phyloP scores from a whole-genome alignment of 2,329 filamentous ascomycete species.

The Colletotrichum australisinense region DNA sequence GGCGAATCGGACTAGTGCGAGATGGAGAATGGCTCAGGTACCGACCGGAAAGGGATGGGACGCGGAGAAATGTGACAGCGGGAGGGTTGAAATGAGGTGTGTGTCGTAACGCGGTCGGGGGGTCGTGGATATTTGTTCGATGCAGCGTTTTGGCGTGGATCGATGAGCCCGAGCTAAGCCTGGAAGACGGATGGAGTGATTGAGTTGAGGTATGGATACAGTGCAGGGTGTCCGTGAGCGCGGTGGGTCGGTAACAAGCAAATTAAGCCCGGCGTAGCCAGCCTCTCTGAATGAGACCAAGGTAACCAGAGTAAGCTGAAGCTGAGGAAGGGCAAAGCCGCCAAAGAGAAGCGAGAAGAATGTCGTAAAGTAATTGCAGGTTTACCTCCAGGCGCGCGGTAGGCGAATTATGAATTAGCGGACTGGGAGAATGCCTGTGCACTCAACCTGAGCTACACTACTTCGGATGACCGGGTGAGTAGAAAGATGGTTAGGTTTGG shows the following conservation, averaged over 20 bases:
- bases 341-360: neutral
- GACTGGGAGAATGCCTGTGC: constrained; percentile 25
- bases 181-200: neutral
- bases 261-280: constrained; percentile 9
- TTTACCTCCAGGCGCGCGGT: constrained; percentile 10
- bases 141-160: neutral
- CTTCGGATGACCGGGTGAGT: constrained; percentile 27
- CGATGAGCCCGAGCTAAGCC: neutral
- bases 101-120: constrained; percentile 19
- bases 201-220: neutral
- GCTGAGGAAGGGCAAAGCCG: neutral
- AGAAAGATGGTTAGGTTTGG: neutral
- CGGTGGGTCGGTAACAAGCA: constrained; percentile 15
- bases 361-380: constrained; percentile 27
- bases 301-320: no score
- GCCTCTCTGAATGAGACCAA: neutral
- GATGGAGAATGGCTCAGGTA: constrained; percentile 27
- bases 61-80: constrained; percentile 36
- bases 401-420: constrained; percentile 21
- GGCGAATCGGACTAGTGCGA: constrained; percentile 27
- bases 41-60: constrained; percentile 27
- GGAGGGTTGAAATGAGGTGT: constrained; percentile 17
- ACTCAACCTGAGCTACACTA: constrained; percentile 16
- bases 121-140: constrained; percentile 32
- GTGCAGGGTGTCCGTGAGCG: constrained; percentile 10